Percentiles rank a stretch among this genome's conserved stretches.
Conservation (phyloP, 2,329 filamentous ascomycete genomes). For the Arthrobotrys sinensis region DNA sequence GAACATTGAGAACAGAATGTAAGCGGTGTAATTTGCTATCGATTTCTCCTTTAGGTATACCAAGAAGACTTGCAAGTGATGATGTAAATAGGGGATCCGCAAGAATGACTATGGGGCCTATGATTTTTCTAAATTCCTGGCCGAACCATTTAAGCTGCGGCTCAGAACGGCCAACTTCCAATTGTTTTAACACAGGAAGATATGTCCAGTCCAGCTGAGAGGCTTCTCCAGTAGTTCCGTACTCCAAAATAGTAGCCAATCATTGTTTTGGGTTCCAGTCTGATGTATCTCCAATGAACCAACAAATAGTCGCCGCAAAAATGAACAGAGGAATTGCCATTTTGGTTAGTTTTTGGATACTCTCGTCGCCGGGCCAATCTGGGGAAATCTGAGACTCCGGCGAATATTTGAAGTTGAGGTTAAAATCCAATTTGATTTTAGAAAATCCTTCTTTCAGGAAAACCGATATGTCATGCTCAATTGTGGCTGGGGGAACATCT, state of each 20-base stretch:
- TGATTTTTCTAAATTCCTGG: constrained; percentile 10
- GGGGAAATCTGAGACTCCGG: constrained; percentile 14
- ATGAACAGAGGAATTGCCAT: constrained; percentile 64
- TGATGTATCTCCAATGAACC: constrained; percentile 62
- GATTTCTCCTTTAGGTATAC: neutral
- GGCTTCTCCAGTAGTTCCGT: constrained; percentile 8
- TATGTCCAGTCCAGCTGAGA: constrained; percentile 34
- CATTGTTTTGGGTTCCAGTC: constrained; percentile 25
- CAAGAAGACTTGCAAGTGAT: constrained; percentile 29
- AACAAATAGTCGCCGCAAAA: constrained; percentile 64
- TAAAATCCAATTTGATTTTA: constrained; percentile 44
- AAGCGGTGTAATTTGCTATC: neutral
- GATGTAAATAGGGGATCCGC: constrained; percentile 7
- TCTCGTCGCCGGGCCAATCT: constrained; percentile 58
- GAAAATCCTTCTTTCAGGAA: constrained; percentile 62
- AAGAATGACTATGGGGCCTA: constrained; percentile 13
- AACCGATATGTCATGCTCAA: constrained; percentile 65
- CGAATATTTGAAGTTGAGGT: neutral
- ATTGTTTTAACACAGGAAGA: constrained; percentile 20
- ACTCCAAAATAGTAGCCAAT: constrained; percentile 22
- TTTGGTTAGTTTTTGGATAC: constrained; percentile 59
- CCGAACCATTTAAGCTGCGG: neutral
- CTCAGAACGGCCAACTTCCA: neutral
- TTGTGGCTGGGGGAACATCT: constrained; percentile 21
- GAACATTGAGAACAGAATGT: constrained; percentile 23